phyloP scores from a whole-genome alignment of 805 yeast species.

The Metahyphopichia silvanorum region DNA sequence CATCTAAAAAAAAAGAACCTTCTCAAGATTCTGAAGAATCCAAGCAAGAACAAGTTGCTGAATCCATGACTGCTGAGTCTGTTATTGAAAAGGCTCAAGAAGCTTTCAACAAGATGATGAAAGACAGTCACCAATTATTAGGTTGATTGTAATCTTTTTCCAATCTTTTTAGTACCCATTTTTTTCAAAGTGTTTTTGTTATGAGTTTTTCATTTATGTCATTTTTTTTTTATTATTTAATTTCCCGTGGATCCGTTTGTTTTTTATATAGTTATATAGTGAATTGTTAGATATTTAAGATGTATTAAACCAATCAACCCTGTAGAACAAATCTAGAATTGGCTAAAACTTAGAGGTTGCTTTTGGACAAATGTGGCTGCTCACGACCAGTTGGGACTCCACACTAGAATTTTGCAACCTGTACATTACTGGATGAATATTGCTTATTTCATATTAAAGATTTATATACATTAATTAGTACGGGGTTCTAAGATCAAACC shows the following conservation, averaged over 20 bases:
- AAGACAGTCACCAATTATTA: neutral
- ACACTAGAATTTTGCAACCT: neutral
- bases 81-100: neutral
- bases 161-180: neutral
- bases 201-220: neutral
- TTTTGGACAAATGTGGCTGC: too few relatives aligned
- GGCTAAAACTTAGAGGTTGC: too few relatives aligned
- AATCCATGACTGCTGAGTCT: neutral
- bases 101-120: neutral
- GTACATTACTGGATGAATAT: neutral
- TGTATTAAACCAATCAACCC: too few relatives aligned
- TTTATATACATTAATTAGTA: slow-evolving; percentile 8
- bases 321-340: too few relatives aligned
- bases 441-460: neutral
- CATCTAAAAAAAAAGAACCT: neutral
- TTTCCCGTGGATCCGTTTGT: too few relatives aligned
- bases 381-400: too few relatives aligned
- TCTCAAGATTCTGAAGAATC: too few relatives aligned
- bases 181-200: neutral
- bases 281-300: too few relatives aligned
- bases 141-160: neutral
- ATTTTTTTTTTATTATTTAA: neutral
- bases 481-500: slow-evolving; percentile 59
- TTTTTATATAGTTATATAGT: too few relatives aligned
- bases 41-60: neutral